A percentile compares a stretch with the other conserved stretches of the same genome.
Conservation (phyloP, 345 rosid genomes). For the Populus davidiana region DNA sequence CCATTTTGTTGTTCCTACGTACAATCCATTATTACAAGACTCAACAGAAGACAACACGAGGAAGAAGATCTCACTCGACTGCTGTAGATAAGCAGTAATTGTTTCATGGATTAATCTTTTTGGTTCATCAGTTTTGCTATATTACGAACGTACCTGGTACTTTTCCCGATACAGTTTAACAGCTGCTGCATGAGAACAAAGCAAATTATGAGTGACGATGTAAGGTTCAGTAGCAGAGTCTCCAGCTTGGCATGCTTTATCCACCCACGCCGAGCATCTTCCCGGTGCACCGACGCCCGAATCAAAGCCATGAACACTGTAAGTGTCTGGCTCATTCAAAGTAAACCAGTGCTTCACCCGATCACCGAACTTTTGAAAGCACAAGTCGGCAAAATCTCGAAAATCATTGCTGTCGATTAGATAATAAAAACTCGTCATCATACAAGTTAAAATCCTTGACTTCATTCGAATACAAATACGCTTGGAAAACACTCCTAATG, state of each 20-base stretch:
- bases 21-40: background rate
- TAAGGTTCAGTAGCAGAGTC: conserved; percentile 32
- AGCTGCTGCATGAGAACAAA: conserved; percentile 30
- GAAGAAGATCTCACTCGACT: too few species aligned
- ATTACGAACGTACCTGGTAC: background rate
- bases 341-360: conserved; percentile 6
- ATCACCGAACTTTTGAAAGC: background rate
- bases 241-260: conserved; percentile 22
- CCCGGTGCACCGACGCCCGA: conserved; percentile 35
- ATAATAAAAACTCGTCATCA: background rate
- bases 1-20: background rate
- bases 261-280: conserved; percentile 33
- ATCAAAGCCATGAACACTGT: conserved; percentile 22
- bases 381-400: background rate
- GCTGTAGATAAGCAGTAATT: background rate
- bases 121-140: background rate
- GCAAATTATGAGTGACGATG: conserved; percentile 22
- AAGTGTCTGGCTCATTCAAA: conserved; percentile 5
- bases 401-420: background rate
- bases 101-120: background rate
- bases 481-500: too few species aligned
- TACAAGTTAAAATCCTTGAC: background rate
- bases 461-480: too few species aligned
- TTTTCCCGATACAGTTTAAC: conserved; percentile 15
- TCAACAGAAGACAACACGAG: background rate